phyloP scores from a whole-genome alignment of 306 rosid species.

The Lotus japonicus region DNA sequence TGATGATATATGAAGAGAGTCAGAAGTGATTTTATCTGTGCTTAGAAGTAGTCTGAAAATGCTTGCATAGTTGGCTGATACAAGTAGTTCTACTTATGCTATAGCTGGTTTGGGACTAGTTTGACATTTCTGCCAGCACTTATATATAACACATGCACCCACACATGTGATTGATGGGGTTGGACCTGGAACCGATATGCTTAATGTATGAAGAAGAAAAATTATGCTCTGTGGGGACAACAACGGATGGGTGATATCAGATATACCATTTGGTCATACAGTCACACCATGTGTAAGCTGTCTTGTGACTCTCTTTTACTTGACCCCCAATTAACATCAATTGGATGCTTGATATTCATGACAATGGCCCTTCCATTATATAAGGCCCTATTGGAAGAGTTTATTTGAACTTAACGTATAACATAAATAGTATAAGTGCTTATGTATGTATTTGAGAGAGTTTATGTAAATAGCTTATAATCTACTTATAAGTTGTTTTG shows the following conservation, averaged over 20 bases:
- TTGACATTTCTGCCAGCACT: constrained; percentile 27
- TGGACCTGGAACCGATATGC: constrained; percentile 43
- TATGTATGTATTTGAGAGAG: no score
- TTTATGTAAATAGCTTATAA: no score
- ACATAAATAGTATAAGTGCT: no score
- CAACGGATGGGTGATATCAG: constrained; percentile 64
- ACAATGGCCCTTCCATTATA: not conserved
- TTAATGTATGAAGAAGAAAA: constrained; percentile 44
- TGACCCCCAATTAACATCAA: constrained; percentile 15
- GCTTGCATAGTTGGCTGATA: not conserved
- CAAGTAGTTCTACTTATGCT: constrained; percentile 7
- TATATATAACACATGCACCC: not conserved
- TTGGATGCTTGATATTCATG: constrained; percentile 5
- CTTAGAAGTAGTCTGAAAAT: not conserved
- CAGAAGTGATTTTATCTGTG: constrained; percentile 22
- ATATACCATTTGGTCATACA: constrained; percentile 35
- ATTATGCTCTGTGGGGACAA: constrained; percentile 62
- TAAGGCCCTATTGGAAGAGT: no score
- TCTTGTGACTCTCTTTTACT: constrained; percentile 25
- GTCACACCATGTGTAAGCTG: constrained; percentile 50
- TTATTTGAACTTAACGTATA: no score
- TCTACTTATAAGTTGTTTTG: no score
- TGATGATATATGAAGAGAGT: constrained; percentile 43
- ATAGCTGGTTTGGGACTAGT: constrained; percentile 22
- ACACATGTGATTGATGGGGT: constrained; percentile 64